Evolutionary conservation across 2,329 filamentous ascomycete genomes (phyloP).

Genomic region (Grosmannia clavigera): DNA sequence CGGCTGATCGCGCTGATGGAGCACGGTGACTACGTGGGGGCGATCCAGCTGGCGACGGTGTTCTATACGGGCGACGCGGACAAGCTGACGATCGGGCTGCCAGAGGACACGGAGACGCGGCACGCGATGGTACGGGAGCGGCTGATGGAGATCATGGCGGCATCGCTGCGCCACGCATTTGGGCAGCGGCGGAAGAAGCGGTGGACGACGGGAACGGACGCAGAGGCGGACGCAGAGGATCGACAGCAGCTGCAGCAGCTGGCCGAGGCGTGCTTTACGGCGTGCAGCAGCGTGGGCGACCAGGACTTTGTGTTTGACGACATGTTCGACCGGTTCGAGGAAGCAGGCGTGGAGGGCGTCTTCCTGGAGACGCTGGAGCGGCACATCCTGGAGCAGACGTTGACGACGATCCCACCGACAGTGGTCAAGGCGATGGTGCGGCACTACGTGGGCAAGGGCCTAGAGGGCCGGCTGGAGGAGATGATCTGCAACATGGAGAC

Average conservation of each 20-base stretch:
- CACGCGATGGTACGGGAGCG: constrained; percentile 80
- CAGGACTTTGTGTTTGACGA: constrained; percentile 81
- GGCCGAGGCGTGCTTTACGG: constrained; percentile 70
- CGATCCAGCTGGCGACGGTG: constrained; percentile 78
- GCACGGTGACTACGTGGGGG: constrained; percentile 85
- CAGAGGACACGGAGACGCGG: constrained; percentile 64
- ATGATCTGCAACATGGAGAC: constrained; percentile 91
- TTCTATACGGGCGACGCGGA: constrained; percentile 90
- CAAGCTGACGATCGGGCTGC: constrained; percentile 85
- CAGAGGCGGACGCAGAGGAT: no score
- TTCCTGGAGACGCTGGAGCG: constrained; percentile 85
- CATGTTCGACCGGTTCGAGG: constrained; percentile 82
- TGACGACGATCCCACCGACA: constrained; percentile 64
- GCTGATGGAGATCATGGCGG: constrained; percentile 82
- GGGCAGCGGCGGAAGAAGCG: constrained; percentile 41
- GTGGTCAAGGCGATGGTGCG: constrained; percentile 78
- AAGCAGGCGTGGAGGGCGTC: constrained; percentile 56
- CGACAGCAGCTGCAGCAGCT: constrained; percentile 56
- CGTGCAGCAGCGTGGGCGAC: constrained; percentile 67
- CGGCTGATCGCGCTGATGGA: constrained; percentile 89
- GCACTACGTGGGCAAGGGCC: constrained; percentile 65
- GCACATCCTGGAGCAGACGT: constrained; percentile 67
- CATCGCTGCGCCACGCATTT: constrained; percentile 84
- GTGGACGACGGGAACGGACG: no score
- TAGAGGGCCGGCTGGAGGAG: constrained; percentile 73